Base-by-base conservation (phyloP, 306 rosid genomes). In the Carpinus fangiana region DNA sequence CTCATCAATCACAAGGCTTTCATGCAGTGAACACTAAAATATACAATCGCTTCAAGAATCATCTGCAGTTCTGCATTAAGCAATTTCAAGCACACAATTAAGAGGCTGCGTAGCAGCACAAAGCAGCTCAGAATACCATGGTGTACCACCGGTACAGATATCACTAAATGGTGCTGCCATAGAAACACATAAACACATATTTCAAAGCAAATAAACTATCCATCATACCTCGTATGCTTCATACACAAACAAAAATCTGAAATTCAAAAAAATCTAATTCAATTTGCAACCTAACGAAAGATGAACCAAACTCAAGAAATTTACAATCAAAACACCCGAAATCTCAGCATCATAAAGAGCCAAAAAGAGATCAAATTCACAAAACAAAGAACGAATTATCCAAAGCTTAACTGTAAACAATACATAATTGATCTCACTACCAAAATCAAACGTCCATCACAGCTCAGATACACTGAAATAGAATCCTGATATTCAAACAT, bases 101-200 rank as follows among this genome's bases (percentile, higher is more conserved):
- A 20, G 26, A 12, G 0, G 46, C 4, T 64, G 17, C 43, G 0
- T 4, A n/a, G 74, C 14, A 60, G 45, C 57, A 10, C 51, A 65
- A 76, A 66, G 64, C 51, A 75, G 59, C 64, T 65, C 31, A 76
- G 16, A 74, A 3, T 36, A 64, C 51, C 18, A 66, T 60, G 70
- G 31, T 13, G 46, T 41, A 41, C 43, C 31, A 21, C 38, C 18
- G 4, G 12, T 64, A 16, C 46, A 36, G 34, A 54, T 31, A 68
- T 13, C 80, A 53, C 17, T 14, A 47, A 41, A 7, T 51, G 31
- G 11, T 21, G 38, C 55, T 50, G 4, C 48, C 38, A 9, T 52
- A 66, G 16, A 34, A 48, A 62, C 8, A 31, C 28, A 28, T 9
- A 61, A 8, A 45, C 52, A 18, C 46, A 28, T 36, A 12, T 64